These are phyloP conservation scores for Synchytrium microbalum DNA, from an alignment of 371 early-diverging fungal species.

Conservation along the genomic window DNA sequence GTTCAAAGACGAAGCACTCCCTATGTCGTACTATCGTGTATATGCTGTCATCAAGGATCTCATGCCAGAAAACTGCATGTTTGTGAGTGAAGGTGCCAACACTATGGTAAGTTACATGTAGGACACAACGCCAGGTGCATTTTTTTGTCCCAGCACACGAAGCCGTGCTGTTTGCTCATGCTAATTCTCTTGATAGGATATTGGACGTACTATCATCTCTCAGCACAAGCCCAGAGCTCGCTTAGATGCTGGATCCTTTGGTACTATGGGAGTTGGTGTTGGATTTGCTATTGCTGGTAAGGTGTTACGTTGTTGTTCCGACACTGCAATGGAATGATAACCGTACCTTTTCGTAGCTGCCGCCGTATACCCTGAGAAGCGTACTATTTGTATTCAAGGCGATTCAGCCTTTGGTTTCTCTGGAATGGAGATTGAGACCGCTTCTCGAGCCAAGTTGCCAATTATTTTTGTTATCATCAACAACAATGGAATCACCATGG, in stretches of 20 bases:
- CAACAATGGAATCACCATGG: conserved; percentile 64
- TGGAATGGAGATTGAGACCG: conserved; percentile 77
- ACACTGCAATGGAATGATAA: too few relatives aligned
- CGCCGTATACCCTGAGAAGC: conserved; percentile 41
- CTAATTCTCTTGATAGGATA: too few relatives aligned
- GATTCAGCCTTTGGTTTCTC: conserved; percentile 62
- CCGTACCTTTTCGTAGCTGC: too few relatives aligned
- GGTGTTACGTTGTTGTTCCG: too few relatives aligned
- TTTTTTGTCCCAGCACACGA: too few relatives aligned
- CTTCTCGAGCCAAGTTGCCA: conserved; percentile 54
- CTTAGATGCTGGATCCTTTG: conserved; percentile 69
- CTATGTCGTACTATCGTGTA: conserved; percentile 63
- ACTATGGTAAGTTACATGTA: too few relatives aligned
- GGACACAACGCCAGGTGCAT: too few relatives aligned
- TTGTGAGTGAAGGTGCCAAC: conserved; percentile 74
- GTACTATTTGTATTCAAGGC: conserved; percentile 63
- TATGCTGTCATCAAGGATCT: conserved; percentile 55
- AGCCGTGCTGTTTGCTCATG: neutral
- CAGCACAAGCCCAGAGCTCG: conserved; percentile 56
- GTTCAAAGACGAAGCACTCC: conserved; percentile 32
- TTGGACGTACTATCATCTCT: conserved; percentile 64
- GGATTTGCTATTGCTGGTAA: conserved; percentile 74
- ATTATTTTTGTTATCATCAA: conserved; percentile 67
- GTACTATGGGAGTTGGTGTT: conserved; percentile 62
- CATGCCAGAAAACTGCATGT: conserved; percentile 34